phyloP scores from a whole-genome alignment of 2,329 filamentous ascomycete species.

The Pyrenophora graminea region DNA sequence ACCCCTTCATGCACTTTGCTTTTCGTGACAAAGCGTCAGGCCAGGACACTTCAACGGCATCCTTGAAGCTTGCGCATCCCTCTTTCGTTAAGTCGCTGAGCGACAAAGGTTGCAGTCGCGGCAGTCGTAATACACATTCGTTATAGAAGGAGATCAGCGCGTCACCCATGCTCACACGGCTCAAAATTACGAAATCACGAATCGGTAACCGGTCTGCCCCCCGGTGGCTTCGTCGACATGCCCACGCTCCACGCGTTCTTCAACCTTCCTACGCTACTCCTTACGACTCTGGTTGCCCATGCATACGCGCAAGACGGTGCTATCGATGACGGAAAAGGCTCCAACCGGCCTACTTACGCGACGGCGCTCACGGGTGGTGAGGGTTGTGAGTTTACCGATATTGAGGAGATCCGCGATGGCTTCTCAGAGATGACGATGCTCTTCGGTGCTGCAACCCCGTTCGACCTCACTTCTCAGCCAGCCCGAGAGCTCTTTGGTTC shows the following conservation, averaged over 20 bases:
- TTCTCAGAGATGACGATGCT: slow-evolving; percentile 41
- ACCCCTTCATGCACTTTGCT: slow-evolving; percentile 9
- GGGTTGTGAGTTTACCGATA: slow-evolving; percentile 30
- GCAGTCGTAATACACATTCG: not conserved
- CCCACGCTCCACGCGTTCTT: slow-evolving; percentile 24
- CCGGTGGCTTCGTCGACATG: slow-evolving; percentile 22
- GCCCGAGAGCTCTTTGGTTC: slow-evolving; percentile 38
- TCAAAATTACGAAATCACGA: not conserved
- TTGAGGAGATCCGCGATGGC: slow-evolving; percentile 34
- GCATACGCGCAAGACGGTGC: slow-evolving; percentile 31
- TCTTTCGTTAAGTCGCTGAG: not conserved
- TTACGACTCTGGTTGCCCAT: slow-evolving; percentile 23
- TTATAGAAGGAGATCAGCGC: slow-evolving; percentile 7
- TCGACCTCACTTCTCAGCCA: slow-evolving; percentile 28
- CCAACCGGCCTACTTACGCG: slow-evolving; percentile 21
- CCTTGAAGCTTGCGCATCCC: slow-evolving; percentile 2
- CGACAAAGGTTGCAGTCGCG: slow-evolving; percentile 1
- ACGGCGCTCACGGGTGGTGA: slow-evolving; percentile 39
- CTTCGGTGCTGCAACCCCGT: slow-evolving; percentile 31
- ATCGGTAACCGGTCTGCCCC: slow-evolving; percentile 4
- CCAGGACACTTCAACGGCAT: slow-evolving; percentile 1
- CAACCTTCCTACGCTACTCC: slow-evolving; percentile 29
- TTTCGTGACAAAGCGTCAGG: slow-evolving; percentile 1
- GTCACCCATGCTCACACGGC: slow-evolving; percentile 5
- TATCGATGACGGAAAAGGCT: slow-evolving; percentile 30